Evolutionary conservation across 495 filamentous ascomycete species (phyloP), one percentile per base, ranked within the genome.

Genomic region (Penicillium simplicissimum): DNA sequence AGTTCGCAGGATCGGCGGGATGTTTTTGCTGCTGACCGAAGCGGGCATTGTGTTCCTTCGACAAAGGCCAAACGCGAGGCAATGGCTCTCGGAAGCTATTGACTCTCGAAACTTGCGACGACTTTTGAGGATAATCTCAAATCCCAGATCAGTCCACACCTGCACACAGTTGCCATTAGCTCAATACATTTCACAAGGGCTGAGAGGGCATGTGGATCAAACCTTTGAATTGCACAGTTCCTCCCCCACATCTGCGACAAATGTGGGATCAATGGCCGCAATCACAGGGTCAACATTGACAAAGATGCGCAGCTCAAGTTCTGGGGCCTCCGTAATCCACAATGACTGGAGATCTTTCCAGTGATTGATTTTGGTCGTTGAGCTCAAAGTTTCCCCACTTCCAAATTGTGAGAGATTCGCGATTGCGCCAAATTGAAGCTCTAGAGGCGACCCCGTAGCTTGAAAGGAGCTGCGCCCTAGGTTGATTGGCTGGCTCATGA

Each of bases 111-210:
- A 36, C 23, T 58, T 36, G 3, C 63, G 60, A 38, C 47, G 62
- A 37, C 59, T 66, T 55, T 70, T 74, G 52, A 67, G 65, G 8
- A 59, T 47, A n/a, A 67, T 62, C 14, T 51, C 48, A 11, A 76
- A 74, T 14, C 69, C 74, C 34, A 78, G 60, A 3, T 75, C 70
- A 3, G 64, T 48, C 76, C 76, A 80, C 17, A 76, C 53, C 77
- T 80, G 48, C 8, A 21, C 0, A 15, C 8, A 11, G 45, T 36
- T 15, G 14, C 5, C 4, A 11, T 58, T 13, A 58, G 56, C 11
- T 11, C 15, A 21, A 35, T 3, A 33, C 4, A 38, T 15, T 17
- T 23, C 4, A 31, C 28, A 31, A 31, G 28, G 4, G 17, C 1
- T 8, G 3, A 37, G 0, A 25, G 1, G 10, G 0, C 10, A 21